Percentiles rank a stretch among this genome's conserved stretches.
Evolutionary conservation across 1,284 basidiomycete genomes (phyloP).

Genomic region (Rhizopogon parksii): DNA sequence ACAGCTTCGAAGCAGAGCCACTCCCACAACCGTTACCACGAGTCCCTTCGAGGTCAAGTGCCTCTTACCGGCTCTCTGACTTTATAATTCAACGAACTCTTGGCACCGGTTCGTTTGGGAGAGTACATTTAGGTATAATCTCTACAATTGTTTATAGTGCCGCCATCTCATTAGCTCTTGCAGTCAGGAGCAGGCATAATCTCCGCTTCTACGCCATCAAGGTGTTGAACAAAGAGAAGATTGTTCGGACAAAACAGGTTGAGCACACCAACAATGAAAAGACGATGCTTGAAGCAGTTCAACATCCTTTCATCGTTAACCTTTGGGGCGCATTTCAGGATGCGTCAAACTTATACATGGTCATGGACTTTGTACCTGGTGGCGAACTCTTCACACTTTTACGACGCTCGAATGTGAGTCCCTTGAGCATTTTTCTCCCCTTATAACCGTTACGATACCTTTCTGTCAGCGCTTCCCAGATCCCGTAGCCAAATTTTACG

Average conservation of each 20-base stretch:
- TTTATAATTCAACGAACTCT: constrained; percentile 75
- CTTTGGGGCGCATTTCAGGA: constrained; percentile 99
- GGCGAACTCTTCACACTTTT: constrained; percentile 93
- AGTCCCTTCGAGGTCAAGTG: constrained; percentile 42
- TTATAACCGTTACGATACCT: constrained; percentile 7
- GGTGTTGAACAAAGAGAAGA: constrained; percentile 89
- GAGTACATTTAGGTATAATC: constrained; percentile 80
- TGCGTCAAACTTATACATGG: constrained; percentile 93
- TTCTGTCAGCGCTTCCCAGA: constrained; percentile 83
- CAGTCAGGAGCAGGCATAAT: constrained; percentile 88
- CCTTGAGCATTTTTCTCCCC: constrained; percentile 1
- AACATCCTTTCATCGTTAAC: constrained; percentile 96
- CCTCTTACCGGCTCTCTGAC: constrained; percentile 61
- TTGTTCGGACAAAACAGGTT: constrained; percentile 94
- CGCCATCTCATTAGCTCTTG: constrained; percentile 1
- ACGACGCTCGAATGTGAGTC: constrained; percentile 77
- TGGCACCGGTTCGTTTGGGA: constrained; percentile 91
- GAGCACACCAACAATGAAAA: constrained; percentile 98
- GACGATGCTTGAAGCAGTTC: constrained; percentile 81
- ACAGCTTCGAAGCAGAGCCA: constrained; percentile 25
- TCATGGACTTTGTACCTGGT: constrained; percentile 99
- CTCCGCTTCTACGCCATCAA: constrained; percentile 93
- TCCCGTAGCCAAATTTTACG: constrained; percentile 98
- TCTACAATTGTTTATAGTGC: constrained; percentile 5
- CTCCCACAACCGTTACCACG: constrained; percentile 18